Evolutionary conservation across 257 asterid genomes (phyloP).

Genomic region (Capsicum chinense): DNA sequence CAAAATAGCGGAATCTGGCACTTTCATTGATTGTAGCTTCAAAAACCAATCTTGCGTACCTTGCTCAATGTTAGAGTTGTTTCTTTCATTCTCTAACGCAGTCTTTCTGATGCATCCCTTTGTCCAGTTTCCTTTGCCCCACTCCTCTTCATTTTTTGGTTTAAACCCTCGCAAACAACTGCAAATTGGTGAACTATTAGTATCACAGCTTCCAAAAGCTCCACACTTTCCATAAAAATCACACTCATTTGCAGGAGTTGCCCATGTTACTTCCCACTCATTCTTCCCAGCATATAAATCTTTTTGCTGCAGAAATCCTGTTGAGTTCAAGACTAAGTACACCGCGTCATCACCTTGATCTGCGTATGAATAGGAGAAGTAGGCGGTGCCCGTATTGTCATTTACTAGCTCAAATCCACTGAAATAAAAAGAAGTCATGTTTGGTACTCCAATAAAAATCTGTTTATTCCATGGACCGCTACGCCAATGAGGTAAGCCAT

Average conservation of each 20-base stretch:
- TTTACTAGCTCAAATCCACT: constrained; percentile 15
- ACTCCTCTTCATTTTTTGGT: constrained; percentile 42
- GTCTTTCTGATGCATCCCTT: constrained; percentile 50
- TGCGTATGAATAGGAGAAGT: constrained; percentile 25
- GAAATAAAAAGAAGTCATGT: constrained; percentile 25
- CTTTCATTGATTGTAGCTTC: constrained; percentile 41
- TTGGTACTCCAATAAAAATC: constrained; percentile 31
- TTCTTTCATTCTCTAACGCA: constrained; percentile 38
- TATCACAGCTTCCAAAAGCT: constrained; percentile 43
- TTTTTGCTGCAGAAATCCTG: constrained; percentile 35
- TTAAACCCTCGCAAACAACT: constrained; percentile 45
- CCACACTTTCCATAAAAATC: constrained; percentile 50
- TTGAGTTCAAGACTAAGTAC: constrained; percentile 29
- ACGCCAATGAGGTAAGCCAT: constrained; percentile 45
- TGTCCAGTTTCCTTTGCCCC: constrained; percentile 54
- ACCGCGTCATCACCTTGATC: constrained; percentile 8
- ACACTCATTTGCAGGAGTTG: constrained; percentile 33
- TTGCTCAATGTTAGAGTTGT: constrained; percentile 31
- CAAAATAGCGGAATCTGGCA: constrained; percentile 49
- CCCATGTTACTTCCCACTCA: constrained; percentile 38
- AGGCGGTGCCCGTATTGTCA: not conserved
- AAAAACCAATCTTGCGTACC: constrained; percentile 43
- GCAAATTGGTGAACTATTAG: constrained; percentile 36
- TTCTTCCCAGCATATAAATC: constrained; percentile 31
- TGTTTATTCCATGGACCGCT: constrained; percentile 51